Evolutionary conservation across 73 alveolate genomes (phyloP), one percentile per base, ranked within the genome.

Genomic region (Diophrys sp.): DNA sequence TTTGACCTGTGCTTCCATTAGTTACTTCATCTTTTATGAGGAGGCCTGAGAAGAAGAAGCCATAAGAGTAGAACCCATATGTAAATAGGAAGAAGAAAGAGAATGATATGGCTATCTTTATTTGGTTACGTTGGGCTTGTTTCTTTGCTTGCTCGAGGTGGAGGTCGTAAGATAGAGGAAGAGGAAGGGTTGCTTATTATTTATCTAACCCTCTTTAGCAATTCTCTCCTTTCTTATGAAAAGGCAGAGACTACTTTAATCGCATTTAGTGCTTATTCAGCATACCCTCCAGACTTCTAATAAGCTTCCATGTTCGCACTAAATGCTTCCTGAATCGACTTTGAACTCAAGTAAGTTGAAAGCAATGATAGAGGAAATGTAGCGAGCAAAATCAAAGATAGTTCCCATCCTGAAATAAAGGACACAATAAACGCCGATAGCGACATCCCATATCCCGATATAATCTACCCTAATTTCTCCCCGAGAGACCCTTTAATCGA

Each of bases 181-280:
- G n/a, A n/a, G n/a, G n/a, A n/a, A n/a, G n/a, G n/a, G n/a, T n/a
- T n/a, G n/a, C n/a, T n/a, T n/a, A n/a, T n/a, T n/a, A n/a, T n/a
- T n/a, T n/a, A n/a, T n/a, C n/a, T n/a, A n/a, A n/a, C n/a, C n/a
- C n/a, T n/a, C n/a, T 81, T 85, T 18, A 26, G n/a, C 18, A 11
- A 44, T 67, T 85, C 92, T 14, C 27, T 71, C 29, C 54, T 34
- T 67, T 85, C 88, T 73, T 79, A 54, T 0, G 95, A 95, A 82
- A 78, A 89, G 44, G 96, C 89, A 33, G 76, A 85, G 1, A 78
- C 86, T 0, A 78, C 71, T 54, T 67, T 78, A 23, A 78, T 78
- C 2, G 79, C 86, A 67, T 32, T 72, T 44, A 91, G 44, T 23
- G 91, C 88, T 84, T 91, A 80, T 71, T 91, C 97, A 14, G 97